Evolutionary conservation across 352 stramenopile species (phyloP).

Genomic region (Phytophthora capsici): DNA sequence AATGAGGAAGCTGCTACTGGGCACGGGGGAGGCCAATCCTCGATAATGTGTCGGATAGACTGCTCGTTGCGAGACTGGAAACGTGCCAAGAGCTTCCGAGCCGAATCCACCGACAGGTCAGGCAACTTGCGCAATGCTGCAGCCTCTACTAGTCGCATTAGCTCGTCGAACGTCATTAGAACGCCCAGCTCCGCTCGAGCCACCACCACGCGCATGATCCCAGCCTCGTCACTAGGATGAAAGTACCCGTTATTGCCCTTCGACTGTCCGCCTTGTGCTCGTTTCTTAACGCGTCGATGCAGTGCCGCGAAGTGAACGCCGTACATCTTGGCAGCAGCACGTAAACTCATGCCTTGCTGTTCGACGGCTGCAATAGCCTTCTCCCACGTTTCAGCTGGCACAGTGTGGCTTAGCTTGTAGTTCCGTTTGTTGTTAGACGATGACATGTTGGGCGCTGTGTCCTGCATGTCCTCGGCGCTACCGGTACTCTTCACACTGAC

Average conservation of each 20-base stretch:
- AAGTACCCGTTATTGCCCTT: constrained; percentile 44
- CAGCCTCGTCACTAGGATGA: constrained; percentile 58
- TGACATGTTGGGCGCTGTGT: constrained; percentile 18
- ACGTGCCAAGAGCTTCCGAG: constrained; percentile 49
- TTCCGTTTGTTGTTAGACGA: constrained; percentile 37
- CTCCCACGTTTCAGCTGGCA: constrained; percentile 62
- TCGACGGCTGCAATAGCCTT: constrained; percentile 66
- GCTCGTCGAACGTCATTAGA: constrained; percentile 72
- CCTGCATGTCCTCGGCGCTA: constrained; percentile 21
- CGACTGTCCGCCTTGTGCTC: constrained; percentile 31
- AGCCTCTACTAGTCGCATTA: constrained; percentile 64
- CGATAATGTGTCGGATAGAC: constrained; percentile 58
- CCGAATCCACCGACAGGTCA: constrained; percentile 61
- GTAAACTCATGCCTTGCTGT: constrained; percentile 65
- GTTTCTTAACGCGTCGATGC: constrained; percentile 65
- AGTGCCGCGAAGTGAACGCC: constrained; percentile 67
- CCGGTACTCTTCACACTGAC: constrained; percentile 5
- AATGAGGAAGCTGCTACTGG: not conserved
- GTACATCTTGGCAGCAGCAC: constrained; percentile 49
- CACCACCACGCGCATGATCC: constrained; percentile 62
- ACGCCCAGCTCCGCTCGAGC: constrained; percentile 65
- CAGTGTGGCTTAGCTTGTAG: constrained; percentile 63
- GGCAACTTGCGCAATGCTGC: constrained; percentile 62
- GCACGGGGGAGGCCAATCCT: constrained; percentile 43
- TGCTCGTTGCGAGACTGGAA: constrained; percentile 65